phyloP scores from a whole-genome alignment of 23 red algal species.

The Gracilaria caudata region DNA sequence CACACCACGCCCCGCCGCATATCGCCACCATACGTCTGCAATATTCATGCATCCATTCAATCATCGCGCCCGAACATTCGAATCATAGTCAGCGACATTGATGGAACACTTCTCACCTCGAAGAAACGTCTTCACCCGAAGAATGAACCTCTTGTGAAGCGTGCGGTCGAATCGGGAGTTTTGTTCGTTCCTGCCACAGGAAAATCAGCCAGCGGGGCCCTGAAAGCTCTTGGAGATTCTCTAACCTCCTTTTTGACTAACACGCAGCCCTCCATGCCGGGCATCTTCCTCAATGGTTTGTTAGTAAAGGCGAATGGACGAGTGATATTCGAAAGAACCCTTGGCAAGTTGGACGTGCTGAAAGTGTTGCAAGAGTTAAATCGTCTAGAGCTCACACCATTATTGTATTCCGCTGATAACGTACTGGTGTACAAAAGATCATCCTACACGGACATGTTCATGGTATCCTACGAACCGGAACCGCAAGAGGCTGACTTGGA shows the following conservation, averaged over 20 bases:
- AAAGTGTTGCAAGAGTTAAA: conserved; percentile 36
- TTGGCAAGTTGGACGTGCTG: conserved; percentile 34
- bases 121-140: conserved; percentile 22
- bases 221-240: conserved; percentile 55
- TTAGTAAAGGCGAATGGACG: conserved; percentile 65
- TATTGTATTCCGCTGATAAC: conserved; percentile 73
- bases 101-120: conserved; percentile 44
- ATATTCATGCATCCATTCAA: neutral
- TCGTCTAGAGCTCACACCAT: conserved; percentile 32
- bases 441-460: conserved; percentile 66
- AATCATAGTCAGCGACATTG: conserved; percentile 34
- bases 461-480: conserved; percentile 64
- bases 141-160: conserved; percentile 13
- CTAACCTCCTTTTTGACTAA: conserved; percentile 1
- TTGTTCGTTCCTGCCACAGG: conserved; percentile 79
- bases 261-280: conserved; percentile 44
- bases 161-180: conserved; percentile 15
- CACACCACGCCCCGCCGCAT: neutral
- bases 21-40: neutral
- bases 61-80: conserved; percentile 15
- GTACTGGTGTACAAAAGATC: conserved; percentile 72
- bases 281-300: conserved; percentile 86
- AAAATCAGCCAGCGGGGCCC: conserved; percentile 72
- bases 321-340: conserved; percentile 59
- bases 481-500: conserved; percentile 64